phyloP scores from a whole-genome alignment of 306 rosid genomes.

The Lupinus albus region DNA sequence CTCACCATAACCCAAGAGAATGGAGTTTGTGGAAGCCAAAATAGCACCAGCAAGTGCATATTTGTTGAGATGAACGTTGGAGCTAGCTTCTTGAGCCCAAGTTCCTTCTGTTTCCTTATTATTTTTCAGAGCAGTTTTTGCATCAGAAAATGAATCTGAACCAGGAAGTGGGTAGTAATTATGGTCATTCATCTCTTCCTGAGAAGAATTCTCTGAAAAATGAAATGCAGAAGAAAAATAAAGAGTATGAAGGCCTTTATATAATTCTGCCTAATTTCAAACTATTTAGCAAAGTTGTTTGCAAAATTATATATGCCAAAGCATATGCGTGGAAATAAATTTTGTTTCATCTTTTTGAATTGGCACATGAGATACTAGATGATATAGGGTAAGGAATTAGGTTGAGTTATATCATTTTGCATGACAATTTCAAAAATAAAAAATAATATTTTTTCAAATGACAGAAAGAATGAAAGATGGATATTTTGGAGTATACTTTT shows the following conservation, averaged over 20 bases:
- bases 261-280: too few relatives aligned
- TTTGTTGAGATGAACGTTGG: constrained; percentile 53
- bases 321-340: too few relatives aligned
- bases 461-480: too few relatives aligned
- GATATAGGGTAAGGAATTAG: too few relatives aligned
- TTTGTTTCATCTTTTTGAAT: too few relatives aligned
- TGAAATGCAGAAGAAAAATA: constrained; percentile 25
- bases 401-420: too few relatives aligned
- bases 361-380: too few relatives aligned
- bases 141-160: constrained; percentile 37
- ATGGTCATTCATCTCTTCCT: constrained; percentile 15
- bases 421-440: too few relatives aligned
- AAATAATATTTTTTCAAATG: too few relatives aligned
- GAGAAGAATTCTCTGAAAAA: constrained; percentile 6
- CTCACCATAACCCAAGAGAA: constrained; percentile 82
- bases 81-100: background rate
- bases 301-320: too few relatives aligned
- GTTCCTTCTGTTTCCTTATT: constrained; percentile 1
- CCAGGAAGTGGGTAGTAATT: constrained; percentile 46
- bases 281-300: too few relatives aligned
- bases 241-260: background rate
- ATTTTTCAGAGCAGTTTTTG: constrained; percentile 24
- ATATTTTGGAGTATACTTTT: too few relatives aligned
- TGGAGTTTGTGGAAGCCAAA: constrained; percentile 79
- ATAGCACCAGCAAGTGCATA: constrained; percentile 67